phyloP scores from a whole-genome alignment of 768 basidiomycete genomes.

The Rhodosporidiobolus sp. region DNA sequence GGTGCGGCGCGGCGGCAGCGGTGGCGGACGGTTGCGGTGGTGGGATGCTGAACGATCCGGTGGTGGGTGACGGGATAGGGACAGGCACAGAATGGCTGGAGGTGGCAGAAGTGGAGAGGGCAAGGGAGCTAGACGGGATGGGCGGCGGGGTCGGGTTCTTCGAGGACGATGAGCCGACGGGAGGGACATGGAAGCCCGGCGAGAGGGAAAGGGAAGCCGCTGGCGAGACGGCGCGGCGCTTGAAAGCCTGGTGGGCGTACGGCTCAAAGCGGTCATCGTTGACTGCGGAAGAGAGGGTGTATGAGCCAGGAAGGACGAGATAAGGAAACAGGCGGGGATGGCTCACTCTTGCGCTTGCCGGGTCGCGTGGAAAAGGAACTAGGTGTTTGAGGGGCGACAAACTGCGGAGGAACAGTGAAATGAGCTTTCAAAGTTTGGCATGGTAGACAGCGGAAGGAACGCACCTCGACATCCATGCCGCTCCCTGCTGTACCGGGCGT shows the following conservation, averaged over 20 bases:
- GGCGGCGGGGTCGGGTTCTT: conserved; percentile 3
- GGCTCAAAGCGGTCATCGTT: conserved; percentile 42
- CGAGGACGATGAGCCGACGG: neutral
- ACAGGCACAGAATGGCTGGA: conserved; percentile 6
- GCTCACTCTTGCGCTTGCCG: conserved; percentile 41
- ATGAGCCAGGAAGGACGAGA: neutral
- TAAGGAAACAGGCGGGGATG: neutral
- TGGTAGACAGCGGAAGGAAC: neutral
- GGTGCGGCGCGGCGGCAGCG: neutral
- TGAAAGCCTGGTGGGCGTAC: conserved; percentile 41
- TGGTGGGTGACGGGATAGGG: conserved; percentile 22
- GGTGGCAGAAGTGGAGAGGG: neutral
- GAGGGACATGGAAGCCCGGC: conserved; percentile 11
- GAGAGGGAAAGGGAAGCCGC: conserved; percentile 35
- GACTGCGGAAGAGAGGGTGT: conserved; percentile 4
- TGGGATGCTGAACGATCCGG: neutral
- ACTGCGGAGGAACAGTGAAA: neutral
- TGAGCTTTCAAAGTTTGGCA: no score
- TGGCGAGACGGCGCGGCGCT: conserved; percentile 44
- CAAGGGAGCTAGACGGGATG: neutral
- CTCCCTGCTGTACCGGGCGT: no score
- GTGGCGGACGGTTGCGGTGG: neutral
- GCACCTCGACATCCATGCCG: conserved; percentile 35
- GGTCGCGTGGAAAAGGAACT: conserved; percentile 30
- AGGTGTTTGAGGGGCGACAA: conserved; percentile 27